These are phyloP conservation scores for Thraustotheca clavata DNA, from an alignment of 352 stramenopile genomes.

Conservation along the genomic window DNA sequence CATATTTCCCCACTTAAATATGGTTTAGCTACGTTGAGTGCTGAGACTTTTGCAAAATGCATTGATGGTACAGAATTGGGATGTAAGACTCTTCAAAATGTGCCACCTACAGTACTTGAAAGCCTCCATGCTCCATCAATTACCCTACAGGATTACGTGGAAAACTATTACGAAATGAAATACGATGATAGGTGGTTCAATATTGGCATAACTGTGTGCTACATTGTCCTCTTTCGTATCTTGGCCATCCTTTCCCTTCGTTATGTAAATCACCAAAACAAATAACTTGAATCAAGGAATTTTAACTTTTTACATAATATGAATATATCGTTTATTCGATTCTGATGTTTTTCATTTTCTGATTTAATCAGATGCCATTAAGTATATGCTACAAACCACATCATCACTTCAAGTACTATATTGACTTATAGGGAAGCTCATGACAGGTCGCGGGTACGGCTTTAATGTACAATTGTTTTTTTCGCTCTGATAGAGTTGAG, in stretches of 20 bases:
- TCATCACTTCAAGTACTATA: too few species aligned
- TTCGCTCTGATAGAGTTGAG: too few species aligned
- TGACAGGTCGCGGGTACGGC: too few species aligned
- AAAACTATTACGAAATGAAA: slow-evolving; percentile 44
- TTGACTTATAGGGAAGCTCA: too few species aligned
- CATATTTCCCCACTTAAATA: slow-evolving; percentile 14
- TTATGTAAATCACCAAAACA: slow-evolving; percentile 43
- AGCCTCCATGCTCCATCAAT: slow-evolving; percentile 12
- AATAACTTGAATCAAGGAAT: too few species aligned
- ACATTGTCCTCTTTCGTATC: slow-evolving; percentile 42
- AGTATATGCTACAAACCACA: too few species aligned
- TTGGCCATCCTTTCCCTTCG: slow-evolving; percentile 44
- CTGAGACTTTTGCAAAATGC: slow-evolving; percentile 15
- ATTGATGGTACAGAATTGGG: slow-evolving; percentile 28
- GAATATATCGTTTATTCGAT: neutral
- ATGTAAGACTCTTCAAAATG: slow-evolving; percentile 43
- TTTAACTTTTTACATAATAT: neutral
- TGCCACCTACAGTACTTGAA: slow-evolving; percentile 28
- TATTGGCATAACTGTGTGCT: slow-evolving; percentile 38
- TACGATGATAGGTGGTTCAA: slow-evolving; percentile 37
- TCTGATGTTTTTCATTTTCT: too few species aligned
- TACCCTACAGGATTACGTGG: slow-evolving; percentile 47
- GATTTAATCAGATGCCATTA: too few species aligned
- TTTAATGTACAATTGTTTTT: too few species aligned
- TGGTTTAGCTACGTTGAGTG: neutral